Evolutionary conservation across 139 green algal genomes (phyloP).

Genomic region (Chlamydomonas sp.): DNA sequence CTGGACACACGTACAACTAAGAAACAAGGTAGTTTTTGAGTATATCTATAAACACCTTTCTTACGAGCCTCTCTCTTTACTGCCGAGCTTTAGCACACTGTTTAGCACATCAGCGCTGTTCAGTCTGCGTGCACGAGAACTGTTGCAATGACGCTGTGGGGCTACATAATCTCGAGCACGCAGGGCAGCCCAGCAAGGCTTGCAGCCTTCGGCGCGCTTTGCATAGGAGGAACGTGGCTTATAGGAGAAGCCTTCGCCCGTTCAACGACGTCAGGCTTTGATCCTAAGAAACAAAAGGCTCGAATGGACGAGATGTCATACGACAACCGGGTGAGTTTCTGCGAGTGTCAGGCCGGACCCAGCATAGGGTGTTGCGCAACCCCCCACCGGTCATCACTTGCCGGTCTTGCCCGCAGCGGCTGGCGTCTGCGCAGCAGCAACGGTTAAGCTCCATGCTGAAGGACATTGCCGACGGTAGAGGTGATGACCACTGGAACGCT

Average conservation of each 20-base stretch:
- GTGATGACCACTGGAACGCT: conserved; percentile 53
- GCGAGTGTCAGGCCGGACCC: too few relatives aligned
- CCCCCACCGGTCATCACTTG: neutral
- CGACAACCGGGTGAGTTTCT: conserved; percentile 39
- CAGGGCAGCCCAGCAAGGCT: conserved; percentile 10
- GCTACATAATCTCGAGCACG: conserved; percentile 42
- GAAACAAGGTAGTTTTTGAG: too few relatives aligned
- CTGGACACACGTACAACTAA: too few relatives aligned
- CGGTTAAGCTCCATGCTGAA: conserved; percentile 50
- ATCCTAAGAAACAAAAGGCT: neutral
- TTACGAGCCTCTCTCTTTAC: too few relatives aligned
- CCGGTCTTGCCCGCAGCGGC: conserved; percentile 9
- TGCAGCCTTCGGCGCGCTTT: conserved; percentile 33
- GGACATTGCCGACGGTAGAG: conserved; percentile 41
- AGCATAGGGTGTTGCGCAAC: neutral
- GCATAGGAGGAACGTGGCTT: conserved; percentile 4
- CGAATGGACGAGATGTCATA: conserved; percentile 22
- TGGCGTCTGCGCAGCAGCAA: conserved; percentile 29
- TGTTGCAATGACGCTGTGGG: conserved; percentile 28
- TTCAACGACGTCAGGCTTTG: neutral
- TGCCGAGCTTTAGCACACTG: too few relatives aligned
- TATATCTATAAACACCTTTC: too few relatives aligned
- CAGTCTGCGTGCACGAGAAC: neutral
- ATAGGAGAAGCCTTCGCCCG: conserved; percentile 33
- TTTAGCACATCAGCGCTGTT: too few relatives aligned